phyloP scores from a whole-genome alignment of 495 filamentous ascomycete species.

The Wilcoxina mikolae region DNA sequence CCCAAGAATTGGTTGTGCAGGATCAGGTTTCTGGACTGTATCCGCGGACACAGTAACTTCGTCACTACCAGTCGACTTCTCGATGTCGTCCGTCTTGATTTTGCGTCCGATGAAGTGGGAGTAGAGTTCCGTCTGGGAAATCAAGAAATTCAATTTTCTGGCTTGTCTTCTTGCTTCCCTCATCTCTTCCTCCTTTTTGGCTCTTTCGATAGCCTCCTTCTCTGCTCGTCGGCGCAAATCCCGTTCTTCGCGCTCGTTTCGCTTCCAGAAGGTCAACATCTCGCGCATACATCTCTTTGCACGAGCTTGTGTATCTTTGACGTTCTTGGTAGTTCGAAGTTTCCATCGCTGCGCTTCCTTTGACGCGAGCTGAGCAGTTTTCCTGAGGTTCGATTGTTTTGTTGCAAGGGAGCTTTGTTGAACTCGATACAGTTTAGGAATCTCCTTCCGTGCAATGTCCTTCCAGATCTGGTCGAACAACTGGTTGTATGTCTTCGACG shows the following conservation, averaged over 20 bases:
- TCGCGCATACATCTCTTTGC: constrained; percentile 97
- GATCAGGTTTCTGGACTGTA: constrained; percentile 22
- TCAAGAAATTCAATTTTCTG: constrained; percentile 97
- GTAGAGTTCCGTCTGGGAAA: constrained; percentile 96
- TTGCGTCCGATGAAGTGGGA: constrained; percentile 99
- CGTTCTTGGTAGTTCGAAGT: constrained; percentile 90
- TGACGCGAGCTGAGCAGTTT: constrained; percentile 90
- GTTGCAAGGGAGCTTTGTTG: constrained; percentile 67
- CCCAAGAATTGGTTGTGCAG: constrained; percentile 13
- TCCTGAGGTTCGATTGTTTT: constrained; percentile 83
- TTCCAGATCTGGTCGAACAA: constrained; percentile 98
- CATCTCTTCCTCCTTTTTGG: constrained; percentile 89
- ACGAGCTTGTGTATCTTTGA: constrained; percentile 90
- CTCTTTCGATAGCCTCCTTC: constrained; percentile 89
- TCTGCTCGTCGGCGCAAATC: constrained; percentile 87
- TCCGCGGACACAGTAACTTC: constrained; percentile 42
- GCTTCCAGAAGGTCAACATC: constrained; percentile 99
- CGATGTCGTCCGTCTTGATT: constrained; percentile 88
- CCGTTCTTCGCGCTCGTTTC: constrained; percentile 93
- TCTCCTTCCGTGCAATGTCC: constrained; percentile 83
- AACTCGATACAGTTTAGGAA: constrained; percentile 76
- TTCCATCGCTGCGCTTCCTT: constrained; percentile 98
- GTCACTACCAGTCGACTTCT: constrained; percentile 67
- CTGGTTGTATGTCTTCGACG: constrained; percentile 85
- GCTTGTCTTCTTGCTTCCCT: constrained; percentile 94